A percentile compares a stretch with the other conserved stretches of the same genome.
Conservation (phyloP, 208 protist genomes). For the Phytomonas sp. region DNA sequence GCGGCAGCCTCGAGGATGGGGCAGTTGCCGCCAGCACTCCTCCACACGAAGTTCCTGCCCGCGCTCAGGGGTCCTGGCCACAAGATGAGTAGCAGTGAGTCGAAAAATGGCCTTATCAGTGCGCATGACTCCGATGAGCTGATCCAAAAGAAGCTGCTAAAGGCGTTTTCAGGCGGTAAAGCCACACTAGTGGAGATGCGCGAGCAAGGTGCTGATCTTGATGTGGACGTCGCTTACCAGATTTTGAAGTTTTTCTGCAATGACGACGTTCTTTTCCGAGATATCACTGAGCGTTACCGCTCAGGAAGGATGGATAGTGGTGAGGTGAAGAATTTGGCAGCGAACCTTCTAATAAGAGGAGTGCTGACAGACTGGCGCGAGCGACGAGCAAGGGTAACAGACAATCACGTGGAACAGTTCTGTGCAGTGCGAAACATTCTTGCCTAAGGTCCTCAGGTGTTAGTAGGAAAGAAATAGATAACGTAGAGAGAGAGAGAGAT, state of each 20-base stretch:
- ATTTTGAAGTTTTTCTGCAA: constrained; percentile 96
- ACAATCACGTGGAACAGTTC: constrained; percentile 61
- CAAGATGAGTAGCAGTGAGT: constrained; percentile 97
- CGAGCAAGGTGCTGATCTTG: constrained; percentile 86
- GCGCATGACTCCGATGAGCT: constrained; percentile 93
- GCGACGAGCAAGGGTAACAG: constrained; percentile 52
- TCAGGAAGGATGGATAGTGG: constrained; percentile 65
- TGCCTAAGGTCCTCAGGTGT: constrained; percentile 14
- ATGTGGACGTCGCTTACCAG: constrained; percentile 94
- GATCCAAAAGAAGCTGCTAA: constrained; percentile 94
- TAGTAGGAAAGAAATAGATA: neutral
- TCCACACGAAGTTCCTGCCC: constrained; percentile 97
- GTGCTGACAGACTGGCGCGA: constrained; percentile 59
- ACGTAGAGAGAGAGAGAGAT: too few relatives aligned
- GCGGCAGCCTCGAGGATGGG: constrained; percentile 91
- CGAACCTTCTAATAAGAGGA: constrained; percentile 53
- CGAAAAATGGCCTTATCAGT: constrained; percentile 90
- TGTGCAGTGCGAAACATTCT: constrained; percentile 71
- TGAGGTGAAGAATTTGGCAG: constrained; percentile 69
- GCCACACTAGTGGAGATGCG: constrained; percentile 94
- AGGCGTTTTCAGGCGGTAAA: constrained; percentile 96
- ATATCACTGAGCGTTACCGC: constrained; percentile 65
- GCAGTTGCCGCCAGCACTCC: constrained; percentile 89
- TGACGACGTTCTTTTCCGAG: constrained; percentile 89
- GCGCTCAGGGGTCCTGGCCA: constrained; percentile 91